Conservation (phyloP, 768 basidiomycete species). For the Epithele typhae region DNA sequence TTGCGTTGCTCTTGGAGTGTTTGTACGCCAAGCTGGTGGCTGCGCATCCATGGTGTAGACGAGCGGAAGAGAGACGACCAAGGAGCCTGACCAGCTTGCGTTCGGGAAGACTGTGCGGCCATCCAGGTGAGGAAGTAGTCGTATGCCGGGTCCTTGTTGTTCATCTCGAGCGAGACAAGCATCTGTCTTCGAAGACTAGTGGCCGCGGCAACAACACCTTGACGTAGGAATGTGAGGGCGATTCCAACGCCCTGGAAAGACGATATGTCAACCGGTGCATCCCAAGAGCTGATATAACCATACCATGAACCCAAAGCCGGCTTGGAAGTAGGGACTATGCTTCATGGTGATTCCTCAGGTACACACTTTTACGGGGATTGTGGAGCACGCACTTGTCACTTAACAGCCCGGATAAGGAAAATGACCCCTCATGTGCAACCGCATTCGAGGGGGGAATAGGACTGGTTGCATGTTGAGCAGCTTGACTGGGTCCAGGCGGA, state of each 20-base stretch:
- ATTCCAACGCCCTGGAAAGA: slow-evolving; percentile 79
- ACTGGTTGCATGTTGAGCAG: background rate
- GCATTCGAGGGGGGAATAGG: background rate
- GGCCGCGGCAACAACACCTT: slow-evolving; percentile 63
- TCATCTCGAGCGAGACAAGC: slow-evolving; percentile 93
- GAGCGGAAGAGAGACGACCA: slow-evolving; percentile 13
- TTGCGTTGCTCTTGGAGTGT: slow-evolving; percentile 84
- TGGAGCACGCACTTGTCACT: slow-evolving; percentile 23
- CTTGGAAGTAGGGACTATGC: slow-evolving; percentile 92
- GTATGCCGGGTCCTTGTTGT: slow-evolving; percentile 91
- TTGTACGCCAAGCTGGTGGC: slow-evolving; percentile 93
- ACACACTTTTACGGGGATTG: background rate
- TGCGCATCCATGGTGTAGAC: slow-evolving; percentile 51
- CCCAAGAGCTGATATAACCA: slow-evolving; percentile 5
- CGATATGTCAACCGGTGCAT: background rate
- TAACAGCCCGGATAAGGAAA: slow-evolving; percentile 17
- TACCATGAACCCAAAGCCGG: slow-evolving; percentile 97
- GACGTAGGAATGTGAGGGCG: slow-evolving; percentile 70
- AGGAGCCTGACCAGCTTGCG: slow-evolving; percentile 25
- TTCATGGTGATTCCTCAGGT: slow-evolving; percentile 8
- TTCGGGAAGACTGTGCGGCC: slow-evolving; percentile 59
- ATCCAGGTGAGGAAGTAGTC: slow-evolving; percentile 98
- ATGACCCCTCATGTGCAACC: background rate
- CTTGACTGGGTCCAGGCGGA: no score
- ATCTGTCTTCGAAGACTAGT: slow-evolving; percentile 81